Conservation (phyloP, 345 rosid species). For the Hibiscus mutabilis region DNA sequence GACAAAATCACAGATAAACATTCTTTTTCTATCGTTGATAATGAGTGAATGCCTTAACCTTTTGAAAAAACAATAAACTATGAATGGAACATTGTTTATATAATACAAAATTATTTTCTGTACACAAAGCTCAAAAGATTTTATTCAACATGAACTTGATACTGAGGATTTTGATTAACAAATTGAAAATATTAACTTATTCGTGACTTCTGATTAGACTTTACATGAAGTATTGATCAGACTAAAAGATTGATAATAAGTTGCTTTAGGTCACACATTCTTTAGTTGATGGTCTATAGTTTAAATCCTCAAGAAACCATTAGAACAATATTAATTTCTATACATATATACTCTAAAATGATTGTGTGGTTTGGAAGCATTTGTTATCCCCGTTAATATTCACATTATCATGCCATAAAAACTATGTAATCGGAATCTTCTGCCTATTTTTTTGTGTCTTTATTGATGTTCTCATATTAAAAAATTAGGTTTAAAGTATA, state of each 20-base stretch:
- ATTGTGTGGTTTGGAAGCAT: background rate
- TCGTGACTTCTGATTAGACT: too few relatives aligned
- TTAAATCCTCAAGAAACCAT: background rate
- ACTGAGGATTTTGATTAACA: background rate
- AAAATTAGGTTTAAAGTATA: too few relatives aligned
- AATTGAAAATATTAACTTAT: background rate
- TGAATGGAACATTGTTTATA: background rate
- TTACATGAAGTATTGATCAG: too few relatives aligned
- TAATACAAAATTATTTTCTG: background rate
- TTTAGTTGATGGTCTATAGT: background rate
- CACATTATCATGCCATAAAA: background rate
- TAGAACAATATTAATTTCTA: background rate
- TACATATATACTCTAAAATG: background rate
- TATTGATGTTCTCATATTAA: too few relatives aligned
- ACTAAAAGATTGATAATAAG: background rate
- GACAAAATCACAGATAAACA: slow-evolving; percentile 6
- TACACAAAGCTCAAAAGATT: background rate
- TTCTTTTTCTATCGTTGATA: background rate
- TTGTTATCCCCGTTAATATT: background rate
- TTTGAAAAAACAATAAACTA: background rate
- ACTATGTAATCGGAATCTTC: background rate
- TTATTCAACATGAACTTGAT: background rate
- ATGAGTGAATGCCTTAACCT: background rate
- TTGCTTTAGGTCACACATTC: background rate
- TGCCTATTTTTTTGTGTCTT: too few relatives aligned